These are phyloP conservation scores for Pleoardoris graminearum DNA, from an alignment of 2,329 filamentous ascomycete genomes.

Conservation along the genomic window DNA sequence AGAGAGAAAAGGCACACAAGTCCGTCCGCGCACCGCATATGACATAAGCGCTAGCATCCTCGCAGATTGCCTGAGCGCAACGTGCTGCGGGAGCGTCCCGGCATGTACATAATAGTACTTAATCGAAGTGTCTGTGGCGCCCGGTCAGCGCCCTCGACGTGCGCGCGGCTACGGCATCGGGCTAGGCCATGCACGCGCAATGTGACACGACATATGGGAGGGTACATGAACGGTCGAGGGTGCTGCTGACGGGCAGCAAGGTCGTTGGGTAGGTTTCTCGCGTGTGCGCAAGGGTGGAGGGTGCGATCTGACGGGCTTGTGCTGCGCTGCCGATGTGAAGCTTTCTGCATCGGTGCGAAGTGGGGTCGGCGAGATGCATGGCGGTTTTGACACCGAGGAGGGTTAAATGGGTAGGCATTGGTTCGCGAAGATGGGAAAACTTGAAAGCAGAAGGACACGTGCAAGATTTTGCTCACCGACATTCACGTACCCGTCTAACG, in stretches of 20 bases:
- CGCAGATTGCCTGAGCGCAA: not conserved
- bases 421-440: not conserved
- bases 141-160: not conserved
- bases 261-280: conserved; percentile 9
- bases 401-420: not conserved
- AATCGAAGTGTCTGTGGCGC: not conserved
- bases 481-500: not conserved
- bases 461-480: not conserved
- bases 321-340: not conserved
- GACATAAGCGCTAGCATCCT: conserved; percentile 23
- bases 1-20: not conserved
- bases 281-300: not conserved
- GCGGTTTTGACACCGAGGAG: not conserved
- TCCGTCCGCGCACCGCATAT: conserved; percentile 3
- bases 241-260: conserved; percentile 3
- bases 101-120: not conserved
- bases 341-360: not conserved
- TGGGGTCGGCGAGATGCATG: not conserved
- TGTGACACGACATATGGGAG: conserved; percentile 8
- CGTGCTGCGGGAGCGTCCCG: conserved; percentile 5
- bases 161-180: conserved; percentile 11
- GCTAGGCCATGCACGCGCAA: not conserved
- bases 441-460: not conserved
- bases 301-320: not conserved
- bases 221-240: not conserved